Percentiles rank a stretch among this genome's conserved stretches.
These are phyloP conservation scores for Ceratocystiopsis brevicomis DNA, from an alignment of 2,329 filamentous ascomycete genomes.

Conservation along the genomic window DNA sequence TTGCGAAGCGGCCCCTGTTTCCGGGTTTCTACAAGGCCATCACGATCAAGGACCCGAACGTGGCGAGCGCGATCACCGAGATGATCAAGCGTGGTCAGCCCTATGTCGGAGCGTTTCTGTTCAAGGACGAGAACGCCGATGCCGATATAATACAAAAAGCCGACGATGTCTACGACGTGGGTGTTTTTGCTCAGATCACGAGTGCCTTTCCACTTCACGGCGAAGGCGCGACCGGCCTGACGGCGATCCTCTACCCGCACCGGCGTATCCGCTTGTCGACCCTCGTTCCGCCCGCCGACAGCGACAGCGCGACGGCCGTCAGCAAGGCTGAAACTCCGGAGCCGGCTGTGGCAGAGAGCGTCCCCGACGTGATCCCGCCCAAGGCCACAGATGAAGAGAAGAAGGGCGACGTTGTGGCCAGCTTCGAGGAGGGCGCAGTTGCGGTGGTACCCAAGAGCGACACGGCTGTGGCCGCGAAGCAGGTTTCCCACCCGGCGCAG, in stretches of 20 bases:
- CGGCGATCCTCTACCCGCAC: conserved; percentile 89
- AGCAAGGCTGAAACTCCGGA: conserved; percentile 15
- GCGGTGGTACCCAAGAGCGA: conserved; percentile 32
- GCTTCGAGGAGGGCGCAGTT: conserved; percentile 71
- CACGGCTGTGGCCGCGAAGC: conserved; percentile 8
- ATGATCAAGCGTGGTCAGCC: conserved; percentile 94
- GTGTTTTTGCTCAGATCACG: conserved; percentile 94
- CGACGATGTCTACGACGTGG: conserved; percentile 86
- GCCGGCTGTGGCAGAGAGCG: conserved; percentile 29
- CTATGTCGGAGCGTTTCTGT: conserved; percentile 89
- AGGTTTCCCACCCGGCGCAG: conserved; percentile 1
- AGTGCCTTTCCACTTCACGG: conserved; percentile 84
- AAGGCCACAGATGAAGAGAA: conserved; percentile 33
- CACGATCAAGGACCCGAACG: conserved; percentile 82
- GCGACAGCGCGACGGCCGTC: not conserved
- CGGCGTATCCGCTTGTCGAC: conserved; percentile 80
- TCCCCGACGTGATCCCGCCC: conserved; percentile 39
- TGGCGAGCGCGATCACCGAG: conserved; percentile 81
- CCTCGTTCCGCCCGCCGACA: conserved; percentile 46
- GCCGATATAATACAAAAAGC: conserved; percentile 81
- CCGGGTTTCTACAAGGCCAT: conserved; percentile 98
- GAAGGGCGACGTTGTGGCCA: conserved; percentile 86
- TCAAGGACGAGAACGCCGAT: conserved; percentile 90
- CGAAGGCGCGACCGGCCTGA: conserved; percentile 66
- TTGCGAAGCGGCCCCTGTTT: conserved; percentile 81